phyloP scores from a whole-genome alignment of 495 filamentous ascomycete species.

The Achaetomiella virescens region DNA sequence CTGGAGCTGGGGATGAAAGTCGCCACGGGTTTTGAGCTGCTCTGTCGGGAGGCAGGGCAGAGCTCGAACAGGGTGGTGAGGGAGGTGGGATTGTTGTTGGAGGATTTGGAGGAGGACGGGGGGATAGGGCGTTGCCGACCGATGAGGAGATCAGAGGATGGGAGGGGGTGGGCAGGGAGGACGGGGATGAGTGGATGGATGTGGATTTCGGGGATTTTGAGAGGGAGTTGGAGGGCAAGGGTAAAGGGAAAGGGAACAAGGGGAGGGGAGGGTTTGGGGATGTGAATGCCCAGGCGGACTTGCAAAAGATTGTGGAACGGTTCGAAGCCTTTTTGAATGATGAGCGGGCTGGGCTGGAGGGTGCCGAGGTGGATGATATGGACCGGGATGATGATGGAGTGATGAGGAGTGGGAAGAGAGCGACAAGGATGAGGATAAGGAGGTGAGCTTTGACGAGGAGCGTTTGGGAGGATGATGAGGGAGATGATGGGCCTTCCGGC shows the following conservation, averaged over 20 bases:
- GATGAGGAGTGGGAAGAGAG: slow-evolving; percentile 40
- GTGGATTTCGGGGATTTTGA: slow-evolving; percentile 89
- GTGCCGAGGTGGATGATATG: slow-evolving; percentile 71
- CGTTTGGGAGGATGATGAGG: slow-evolving; percentile 80
- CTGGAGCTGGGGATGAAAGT: slow-evolving; percentile 83
- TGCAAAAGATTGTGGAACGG: slow-evolving; percentile 80
- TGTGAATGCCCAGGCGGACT: slow-evolving; percentile 67
- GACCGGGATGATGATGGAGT: slow-evolving; percentile 57
- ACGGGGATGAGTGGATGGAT: slow-evolving; percentile 89
- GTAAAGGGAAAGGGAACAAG: slow-evolving; percentile 11
- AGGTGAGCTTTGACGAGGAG: slow-evolving; percentile 74
- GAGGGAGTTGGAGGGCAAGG: slow-evolving; percentile 51
- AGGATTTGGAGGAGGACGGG: slow-evolving; percentile 54
- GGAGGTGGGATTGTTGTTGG: slow-evolving; percentile 67
- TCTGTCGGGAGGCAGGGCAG: slow-evolving; percentile 58
- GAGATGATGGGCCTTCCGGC: slow-evolving; percentile 86
- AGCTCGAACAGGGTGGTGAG: slow-evolving; percentile 58
- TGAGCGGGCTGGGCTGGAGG: slow-evolving; percentile 70
- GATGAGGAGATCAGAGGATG: slow-evolving; percentile 68
- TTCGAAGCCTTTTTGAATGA: slow-evolving; percentile 94
- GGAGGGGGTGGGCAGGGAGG: slow-evolving; percentile 53
- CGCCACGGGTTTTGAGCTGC: slow-evolving; percentile 85
- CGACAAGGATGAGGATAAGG: slow-evolving; percentile 59
- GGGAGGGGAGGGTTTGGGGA: slow-evolving; percentile 60
- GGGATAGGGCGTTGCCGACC: slow-evolving; percentile 57